Evolutionary conservation across 176 grass and related monocot genomes (phyloP), one percentile per base, ranked within the genome.

Genomic region (Musa schizocarpa): DNA sequence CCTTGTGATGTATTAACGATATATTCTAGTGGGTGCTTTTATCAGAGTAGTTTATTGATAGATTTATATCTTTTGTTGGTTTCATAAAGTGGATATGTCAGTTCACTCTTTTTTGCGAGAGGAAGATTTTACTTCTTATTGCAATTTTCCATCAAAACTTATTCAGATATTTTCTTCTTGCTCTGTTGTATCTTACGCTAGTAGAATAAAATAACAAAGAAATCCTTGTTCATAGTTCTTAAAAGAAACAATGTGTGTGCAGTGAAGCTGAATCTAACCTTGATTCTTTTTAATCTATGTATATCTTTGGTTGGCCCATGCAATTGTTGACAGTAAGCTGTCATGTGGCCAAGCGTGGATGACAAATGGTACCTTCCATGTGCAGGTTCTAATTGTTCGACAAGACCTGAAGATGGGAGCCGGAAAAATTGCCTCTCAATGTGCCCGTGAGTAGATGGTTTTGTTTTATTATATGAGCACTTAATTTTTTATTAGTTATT

Each of bases 381-480:
- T 95, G 68, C 82, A 95, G 92, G 94, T 98, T 81, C 84, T 98
- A 76, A 69, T 98, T 0, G 94, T 98, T 63, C 87, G 90, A 34
- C 86, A 98, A 75, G 94, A 98, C 74, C 77, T 98, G 71, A 98
- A 89, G 84, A 98, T 98, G 94, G 82, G 90, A 34, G 75, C 78
- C 74, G 94, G 94, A 19, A 98, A 98, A 81, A 93, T 98, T 82
- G 94, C 94, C 1, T 93, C 94, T 79, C 94, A 98, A 82, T 92
- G 90, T 81, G 79, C 90, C 22, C 90, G 90, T 92, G 86, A 89
- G 90, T 74, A 80, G 13, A 51, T 70, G 23, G 17, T 70, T 70
- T 26, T 65, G 63, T 27, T 69, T 50, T 70, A 3, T 17, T 5
- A 11, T 50, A 70, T 11, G 2, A 70, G 2, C 34, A 43, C 9